Percentiles rank a stretch among this genome's conserved stretches.
Conservation (phyloP, 169 alveolate species). For the Plasmodium fragile region DNA sequence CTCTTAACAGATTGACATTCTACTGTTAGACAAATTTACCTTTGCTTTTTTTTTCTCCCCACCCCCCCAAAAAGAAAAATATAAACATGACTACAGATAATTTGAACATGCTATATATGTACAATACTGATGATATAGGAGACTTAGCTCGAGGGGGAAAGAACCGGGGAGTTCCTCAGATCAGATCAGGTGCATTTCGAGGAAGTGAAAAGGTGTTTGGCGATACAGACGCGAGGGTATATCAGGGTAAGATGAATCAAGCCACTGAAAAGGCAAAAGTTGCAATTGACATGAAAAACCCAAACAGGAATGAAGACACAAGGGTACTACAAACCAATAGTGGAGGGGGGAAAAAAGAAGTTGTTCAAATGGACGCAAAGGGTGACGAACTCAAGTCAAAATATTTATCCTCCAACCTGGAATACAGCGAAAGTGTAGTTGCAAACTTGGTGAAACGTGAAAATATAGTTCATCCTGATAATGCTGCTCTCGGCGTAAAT, state of each 20-base stretch:
- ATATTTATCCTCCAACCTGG: background rate
- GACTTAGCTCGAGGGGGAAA: background rate
- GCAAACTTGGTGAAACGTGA: background rate
- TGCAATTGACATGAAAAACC: background rate
- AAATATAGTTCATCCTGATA: background rate
- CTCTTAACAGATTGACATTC: background rate
- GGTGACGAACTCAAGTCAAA: background rate
- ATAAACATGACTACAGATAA: slow-evolving; percentile 23
- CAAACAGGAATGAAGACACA: background rate
- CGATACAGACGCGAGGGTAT: background rate
- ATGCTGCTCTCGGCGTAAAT: background rate
- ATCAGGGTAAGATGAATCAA: background rate
- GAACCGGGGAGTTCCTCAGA: background rate
- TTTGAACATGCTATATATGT: slow-evolving; percentile 14
- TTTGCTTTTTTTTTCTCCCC: background rate
- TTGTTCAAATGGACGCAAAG: background rate
- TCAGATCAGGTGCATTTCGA: background rate
- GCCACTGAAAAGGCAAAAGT: background rate
- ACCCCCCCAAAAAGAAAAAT: background rate
- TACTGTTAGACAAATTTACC: background rate
- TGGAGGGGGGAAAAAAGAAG: background rate
- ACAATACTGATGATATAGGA: slow-evolving; percentile 5
- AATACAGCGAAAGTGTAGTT: background rate
- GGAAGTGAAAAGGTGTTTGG: background rate
- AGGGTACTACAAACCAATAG: background rate